These are phyloP conservation scores for Chaetomium fimeti DNA, from an alignment of 495 filamentous ascomycete genomes.

Conservation along the genomic window DNA sequence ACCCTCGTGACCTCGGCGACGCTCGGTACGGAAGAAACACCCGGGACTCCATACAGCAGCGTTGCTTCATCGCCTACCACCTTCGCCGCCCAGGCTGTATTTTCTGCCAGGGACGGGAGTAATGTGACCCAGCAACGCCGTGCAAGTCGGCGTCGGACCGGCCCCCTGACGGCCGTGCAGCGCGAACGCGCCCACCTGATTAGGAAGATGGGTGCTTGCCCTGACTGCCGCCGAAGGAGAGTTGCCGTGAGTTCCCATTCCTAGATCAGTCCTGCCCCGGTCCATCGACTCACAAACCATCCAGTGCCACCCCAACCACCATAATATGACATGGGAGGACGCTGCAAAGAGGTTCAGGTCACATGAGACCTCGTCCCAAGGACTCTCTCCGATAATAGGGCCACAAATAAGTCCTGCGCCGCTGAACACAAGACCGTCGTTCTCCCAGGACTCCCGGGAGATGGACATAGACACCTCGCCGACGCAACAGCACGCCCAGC, in stretches of 20 bases:
- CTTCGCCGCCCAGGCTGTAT: constrained; percentile 42
- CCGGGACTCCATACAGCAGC: constrained; percentile 45
- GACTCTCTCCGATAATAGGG: constrained; percentile 39
- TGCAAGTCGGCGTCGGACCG: constrained; percentile 47
- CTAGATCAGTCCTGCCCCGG: too few species aligned
- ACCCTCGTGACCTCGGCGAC: constrained; percentile 40
- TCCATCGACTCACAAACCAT: constrained; percentile 13
- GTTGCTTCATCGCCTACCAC: constrained; percentile 41
- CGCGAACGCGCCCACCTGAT: constrained; percentile 51
- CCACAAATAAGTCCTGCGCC: constrained; percentile 45
- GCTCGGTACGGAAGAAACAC: constrained; percentile 42
- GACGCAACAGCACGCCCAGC: constrained; percentile 34
- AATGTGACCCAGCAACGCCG: constrained; percentile 47
- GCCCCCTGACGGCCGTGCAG: constrained; percentile 47
- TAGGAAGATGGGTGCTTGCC: constrained; percentile 50
- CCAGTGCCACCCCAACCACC: constrained; percentile 52
- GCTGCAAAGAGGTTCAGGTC: constrained; percentile 46
- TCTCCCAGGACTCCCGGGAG: constrained; percentile 45
- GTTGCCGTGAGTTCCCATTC: constrained; percentile 45
- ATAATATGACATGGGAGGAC: constrained; percentile 53
- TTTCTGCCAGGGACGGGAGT: constrained; percentile 50
- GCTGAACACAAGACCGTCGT: constrained; percentile 34
- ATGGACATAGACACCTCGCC: constrained; percentile 38
- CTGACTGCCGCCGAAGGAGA: constrained; percentile 48
- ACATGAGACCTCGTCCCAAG: constrained; percentile 41